Evolutionary conservation across 2,329 filamentous ascomycete genomes (phyloP), one percentile per base, ranked within the genome.

Genomic region (Penicillium palitans): DNA sequence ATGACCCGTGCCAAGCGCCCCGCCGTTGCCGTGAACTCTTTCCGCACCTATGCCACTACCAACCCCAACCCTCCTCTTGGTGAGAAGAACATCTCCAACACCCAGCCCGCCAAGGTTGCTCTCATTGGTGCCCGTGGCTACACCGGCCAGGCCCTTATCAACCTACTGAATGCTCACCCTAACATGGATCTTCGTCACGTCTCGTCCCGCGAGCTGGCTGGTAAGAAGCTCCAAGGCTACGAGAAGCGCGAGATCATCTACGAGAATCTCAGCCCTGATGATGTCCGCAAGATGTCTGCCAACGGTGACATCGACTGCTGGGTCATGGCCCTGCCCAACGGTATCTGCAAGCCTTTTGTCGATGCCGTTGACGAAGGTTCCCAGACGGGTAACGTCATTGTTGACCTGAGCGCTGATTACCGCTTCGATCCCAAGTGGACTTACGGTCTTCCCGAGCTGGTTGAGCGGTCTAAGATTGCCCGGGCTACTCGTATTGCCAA

Each of bases 401-500:
- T 99, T 46, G 95, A 99, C 74, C 84, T 99, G 37, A 96, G 92
- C n/a, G 95, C 95, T 60, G 95, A 99, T 78, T 96, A 96, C 78
- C 88, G 93, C 51, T 98, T 97, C 74, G 89, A 96, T 71, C 79
- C 82, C 57, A 82, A 83, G 25, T 96, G 92, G 93, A 91, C 90
- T 0, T 98, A 97, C 71, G 91, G 91, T 66, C 87, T 97, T 5
- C 92, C 92, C 15, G 95, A 98, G 77, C 82, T 96, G 50, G 85
- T 91, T 50, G 86, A 87, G 74, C 87, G 93, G 56, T 84, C 85
- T 60, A 84, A 88, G 66, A 92, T 98, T 67, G 86, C 89, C 25
- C 84, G 88, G 65, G 86, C 93, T 6, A 92, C 84, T 17, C 87
- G 91, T 56, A 97, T 99, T 72, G 83, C 90, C 63, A 96, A 96